These are phyloP conservation scores for Lojkania enalia DNA, from an alignment of 2,329 filamentous ascomycete genomes.

Conservation along the genomic window DNA sequence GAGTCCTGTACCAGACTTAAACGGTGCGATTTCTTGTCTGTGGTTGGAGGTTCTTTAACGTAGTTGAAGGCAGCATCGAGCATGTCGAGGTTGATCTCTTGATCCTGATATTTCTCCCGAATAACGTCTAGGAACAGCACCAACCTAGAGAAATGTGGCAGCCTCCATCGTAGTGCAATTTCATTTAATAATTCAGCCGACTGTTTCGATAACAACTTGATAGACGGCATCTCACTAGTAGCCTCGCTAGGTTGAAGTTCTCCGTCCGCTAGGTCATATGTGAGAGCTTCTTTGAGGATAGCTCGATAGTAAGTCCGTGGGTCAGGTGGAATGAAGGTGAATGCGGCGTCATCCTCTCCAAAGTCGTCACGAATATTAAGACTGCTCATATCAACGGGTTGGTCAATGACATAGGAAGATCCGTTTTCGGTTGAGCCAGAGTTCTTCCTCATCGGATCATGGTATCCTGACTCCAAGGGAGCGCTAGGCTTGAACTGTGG, in stretches of 20 bases:
- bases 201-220: constrained; percentile 69
- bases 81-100: constrained; percentile 78
- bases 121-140: constrained; percentile 84
- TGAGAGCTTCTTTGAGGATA: constrained; percentile 76
- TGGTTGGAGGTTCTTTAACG: constrained; percentile 71
- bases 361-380: constrained; percentile 62
- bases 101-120: constrained; percentile 80
- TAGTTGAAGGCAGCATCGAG: constrained; percentile 82
- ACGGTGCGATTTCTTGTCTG: constrained; percentile 63
- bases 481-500: constrained; percentile 58
- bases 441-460: constrained; percentile 51
- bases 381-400: constrained; percentile 67
- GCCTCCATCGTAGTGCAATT: constrained; percentile 82
- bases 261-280: constrained; percentile 61
- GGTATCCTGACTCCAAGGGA: constrained; percentile 47
- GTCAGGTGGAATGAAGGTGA: constrained; percentile 88
- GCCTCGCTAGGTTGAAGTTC: constrained; percentile 55
- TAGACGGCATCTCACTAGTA: constrained; percentile 52
- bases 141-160: constrained; percentile 79
- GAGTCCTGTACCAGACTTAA: constrained; percentile 49
- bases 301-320: constrained; percentile 81
- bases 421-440: constrained; percentile 50
- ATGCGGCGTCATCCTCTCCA: constrained; percentile 63
- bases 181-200: constrained; percentile 84
- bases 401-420: constrained; percentile 64